Conservation (phyloP, 306 rosid genomes). For the Astragalus membranaceus region DNA sequence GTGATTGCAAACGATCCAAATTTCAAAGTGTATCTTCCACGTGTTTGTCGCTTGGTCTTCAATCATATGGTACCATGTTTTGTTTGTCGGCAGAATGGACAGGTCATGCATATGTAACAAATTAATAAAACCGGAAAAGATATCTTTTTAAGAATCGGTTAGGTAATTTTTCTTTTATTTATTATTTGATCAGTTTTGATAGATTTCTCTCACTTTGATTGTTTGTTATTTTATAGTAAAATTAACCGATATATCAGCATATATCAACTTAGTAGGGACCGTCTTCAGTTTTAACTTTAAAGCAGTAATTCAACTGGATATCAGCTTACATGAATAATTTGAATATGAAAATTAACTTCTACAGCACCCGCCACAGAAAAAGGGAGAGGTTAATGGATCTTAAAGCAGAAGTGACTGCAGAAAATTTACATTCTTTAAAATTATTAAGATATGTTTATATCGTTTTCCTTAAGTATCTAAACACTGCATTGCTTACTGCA, state of each 20-base stretch:
- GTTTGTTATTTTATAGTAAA: too few species aligned
- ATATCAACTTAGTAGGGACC: too few species aligned
- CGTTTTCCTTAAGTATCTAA: background rate
- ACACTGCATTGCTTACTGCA: background rate
- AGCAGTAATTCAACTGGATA: too few species aligned
- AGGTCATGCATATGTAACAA: background rate
- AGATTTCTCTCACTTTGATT: too few species aligned
- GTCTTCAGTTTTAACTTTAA: too few species aligned
- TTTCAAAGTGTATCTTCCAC: background rate
- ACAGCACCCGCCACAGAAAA: too few species aligned
- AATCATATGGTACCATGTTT: background rate
- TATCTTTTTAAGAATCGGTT: background rate
- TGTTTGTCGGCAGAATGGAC: slow-evolving; percentile 6
- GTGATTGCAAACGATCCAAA: too few species aligned
- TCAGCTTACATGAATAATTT: background rate
- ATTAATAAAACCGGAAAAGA: too few species aligned
- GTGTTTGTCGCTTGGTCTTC: background rate
- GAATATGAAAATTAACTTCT: background rate
- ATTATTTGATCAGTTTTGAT: background rate
- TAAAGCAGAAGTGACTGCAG: background rate
- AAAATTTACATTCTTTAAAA: background rate
- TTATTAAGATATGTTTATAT: background rate
- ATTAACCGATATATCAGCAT: too few species aligned
- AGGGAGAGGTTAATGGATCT: background rate
- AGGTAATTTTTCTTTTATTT: background rate